Base-by-base conservation (phyloP, 2,329 filamentous ascomycete genomes). In the Truncatella angustata region DNA sequence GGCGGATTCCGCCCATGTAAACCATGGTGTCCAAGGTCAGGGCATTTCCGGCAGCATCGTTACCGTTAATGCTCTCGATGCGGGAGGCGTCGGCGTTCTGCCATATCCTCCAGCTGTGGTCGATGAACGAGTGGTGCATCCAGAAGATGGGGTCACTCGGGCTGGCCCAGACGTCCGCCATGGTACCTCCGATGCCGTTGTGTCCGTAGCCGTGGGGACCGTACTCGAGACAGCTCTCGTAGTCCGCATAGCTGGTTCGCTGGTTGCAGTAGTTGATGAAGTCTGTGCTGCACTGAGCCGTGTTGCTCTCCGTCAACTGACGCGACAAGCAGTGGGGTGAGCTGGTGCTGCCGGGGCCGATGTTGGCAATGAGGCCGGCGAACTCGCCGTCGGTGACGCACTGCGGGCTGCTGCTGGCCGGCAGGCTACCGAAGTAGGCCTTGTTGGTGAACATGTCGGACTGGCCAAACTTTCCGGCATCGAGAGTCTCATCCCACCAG, bases 401-500 rank as follows among this genome's bases (percentile, higher is more conserved):
- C 16, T 55, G 58, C 49, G 58, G 63, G 4, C 56, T 53, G 45
- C 58, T 58, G 52, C 62, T 61, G 43, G 53, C 59, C 46, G 63
- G 58, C 20, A 68, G 58, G 53, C 21, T 57, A 24, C 65, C 65
- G 36, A 68, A 68, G 56, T 64, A 66, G 37, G 59, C 39, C 36
- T 32, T 14, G 24, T 62, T 56, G 14, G 62, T 63, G 60, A 66
- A 68, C 28, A 67, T 54, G 11, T 60, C 60, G 2, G 64, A 56
- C 52, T 61, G 56, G 44, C 54, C 43, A 50, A 68, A 68, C 30
- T 54, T 59, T 16, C 65, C 65, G 37, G 65, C 61, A 59, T 65
- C 66, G 47, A 63, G 62, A 57, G 64, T 67, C 64, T 68, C 65
- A 44, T 68, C 64, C 65, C 65, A 68, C 64, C 64, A 68, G 21